Evolutionary conservation across 768 basidiomycete species (phyloP), one percentile per base, ranked within the genome.

Genomic region (Lactifluus echinatus): DNA sequence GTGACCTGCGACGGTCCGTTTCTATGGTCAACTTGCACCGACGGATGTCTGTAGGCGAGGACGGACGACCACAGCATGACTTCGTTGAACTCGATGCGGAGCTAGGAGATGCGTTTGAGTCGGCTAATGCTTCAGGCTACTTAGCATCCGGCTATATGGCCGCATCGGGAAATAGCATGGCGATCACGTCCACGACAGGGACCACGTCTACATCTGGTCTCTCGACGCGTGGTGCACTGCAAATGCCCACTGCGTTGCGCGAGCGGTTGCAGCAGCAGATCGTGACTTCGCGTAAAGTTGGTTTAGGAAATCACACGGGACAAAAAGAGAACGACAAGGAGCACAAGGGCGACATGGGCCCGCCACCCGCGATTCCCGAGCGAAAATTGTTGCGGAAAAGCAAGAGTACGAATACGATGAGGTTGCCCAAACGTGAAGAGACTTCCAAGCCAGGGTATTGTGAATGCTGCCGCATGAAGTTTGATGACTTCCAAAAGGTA

Each of bases 121-220:
- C 84, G 2, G 76, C 76, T 14, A 79, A 83, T 54, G 84, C 85
- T 11, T 89, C 87, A 2, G 85, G 87, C 5, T 88, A 83, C 66
- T 73, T 83, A 5, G 77, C 79, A 4, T 85, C 86, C 8, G 72
- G 76, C 31, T 92, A 93, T 67, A 78, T 89, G 55, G 92, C 93
- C 36, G 95, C 95, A 2, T 97, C 94, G 8, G 94, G 94, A 6
- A 98, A 99, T 72, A 93, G 89, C 61, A 93, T 97, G 45, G 79
- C 82, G 37, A 84, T 98, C 66, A 93, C 95, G 1, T 96, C 93
- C 2, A 88, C 86, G 23, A 87, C 89, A 37, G 92, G 89, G 1
- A 94, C 93, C 4, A 89, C 89, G 1, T 89, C 89, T 6, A 81
- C 78, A 11, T 72, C 79, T 11, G 79, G 81, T 2, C 63, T 65